Evolutionary conservation across 2,329 filamentous ascomycete species (phyloP).

Genomic region (Colletotrichum magnum): DNA sequence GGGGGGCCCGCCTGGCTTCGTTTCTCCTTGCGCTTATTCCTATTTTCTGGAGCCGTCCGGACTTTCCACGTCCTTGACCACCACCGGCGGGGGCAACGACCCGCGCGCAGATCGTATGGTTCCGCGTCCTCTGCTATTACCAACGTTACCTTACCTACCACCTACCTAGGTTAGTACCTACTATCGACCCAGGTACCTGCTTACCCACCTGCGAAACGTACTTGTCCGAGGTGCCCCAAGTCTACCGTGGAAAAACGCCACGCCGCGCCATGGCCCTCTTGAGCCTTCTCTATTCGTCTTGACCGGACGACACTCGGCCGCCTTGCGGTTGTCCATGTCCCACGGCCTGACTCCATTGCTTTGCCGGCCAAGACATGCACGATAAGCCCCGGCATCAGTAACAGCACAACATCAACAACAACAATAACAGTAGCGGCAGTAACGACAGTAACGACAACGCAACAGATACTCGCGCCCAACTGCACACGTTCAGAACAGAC

Average conservation of each 20-base stretch:
- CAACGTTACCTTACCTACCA: constrained; percentile 6
- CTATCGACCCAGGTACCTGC: too few relatives aligned
- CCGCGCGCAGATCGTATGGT: constrained; percentile 22
- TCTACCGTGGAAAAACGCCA: not conserved
- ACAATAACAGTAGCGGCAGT: not conserved
- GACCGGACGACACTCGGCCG: not conserved
- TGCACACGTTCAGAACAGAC: constrained; percentile 16
- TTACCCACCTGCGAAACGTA: too few relatives aligned
- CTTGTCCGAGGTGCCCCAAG: not conserved
- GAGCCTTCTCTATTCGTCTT: not conserved
- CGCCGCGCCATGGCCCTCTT: constrained; percentile 23
- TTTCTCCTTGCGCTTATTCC: constrained; percentile 35
- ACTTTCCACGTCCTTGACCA: not conserved
- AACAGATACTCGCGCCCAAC: not conserved
- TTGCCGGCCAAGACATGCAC: not conserved
- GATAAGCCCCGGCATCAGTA: constrained; percentile 13
- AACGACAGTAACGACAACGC: too few relatives aligned
- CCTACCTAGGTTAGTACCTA: too few relatives aligned
- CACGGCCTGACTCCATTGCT: not conserved
- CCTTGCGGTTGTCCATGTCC: not conserved
- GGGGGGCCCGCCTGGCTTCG: constrained; percentile 11
- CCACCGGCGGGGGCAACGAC: not conserved
- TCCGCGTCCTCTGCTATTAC: constrained; percentile 10
- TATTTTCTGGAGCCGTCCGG: constrained; percentile 21
- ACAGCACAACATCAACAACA: not conserved